Base-by-base conservation (phyloP, 306 rosid genomes). In the Sphenostylis stenocarpa region DNA sequence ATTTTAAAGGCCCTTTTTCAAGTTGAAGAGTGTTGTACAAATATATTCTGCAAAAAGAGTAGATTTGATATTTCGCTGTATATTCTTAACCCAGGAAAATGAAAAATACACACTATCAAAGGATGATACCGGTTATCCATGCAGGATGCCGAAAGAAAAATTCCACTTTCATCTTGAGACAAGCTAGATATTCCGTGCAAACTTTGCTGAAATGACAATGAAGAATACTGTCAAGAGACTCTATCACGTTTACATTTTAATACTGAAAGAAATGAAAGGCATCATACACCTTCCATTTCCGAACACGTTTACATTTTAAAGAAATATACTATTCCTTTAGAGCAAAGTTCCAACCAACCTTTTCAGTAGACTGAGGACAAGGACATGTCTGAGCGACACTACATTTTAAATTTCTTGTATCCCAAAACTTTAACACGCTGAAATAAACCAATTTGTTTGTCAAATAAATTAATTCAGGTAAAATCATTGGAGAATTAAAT, bases 401-500 rank as follows among this genome's bases (percentile, higher is more conserved):
- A 76, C 77, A 87, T 80, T 85, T 96, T 80, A 93, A 62, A 81
- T 79, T 88, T 84, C 99, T 96, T 57, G 94, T 86, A 79, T 96
- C 99, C 99, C 99, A 96, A 75, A 92, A 96, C 86, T 96, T 96
- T 41, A 96, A 76, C 81, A 88, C 69, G 60, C 99, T 96, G 92
- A 58, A 86, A 85, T 11, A 51, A 38, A 74, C 62, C 72, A 77
- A 72, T 77, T 36, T 44, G 11, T 67, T 3, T 9, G 29, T 31
- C 70, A 71, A 56, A 43, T 52, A 47, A 56, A 77, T 31, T 45
- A 17, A 76, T 66, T 47, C 5, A 34, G 1, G 21, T 38, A 48
- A 44, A 67, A 76, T 26, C 62, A 57, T 56, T 58, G 4, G 58
- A 61, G 73, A 81, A 65, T 26, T 23, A 31, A 23, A 71, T 9